These are phyloP conservation scores for Hemisphaericaspora xylofermentans DNA, from an alignment of 1,139 yeast species.

Conservation along the genomic window DNA sequence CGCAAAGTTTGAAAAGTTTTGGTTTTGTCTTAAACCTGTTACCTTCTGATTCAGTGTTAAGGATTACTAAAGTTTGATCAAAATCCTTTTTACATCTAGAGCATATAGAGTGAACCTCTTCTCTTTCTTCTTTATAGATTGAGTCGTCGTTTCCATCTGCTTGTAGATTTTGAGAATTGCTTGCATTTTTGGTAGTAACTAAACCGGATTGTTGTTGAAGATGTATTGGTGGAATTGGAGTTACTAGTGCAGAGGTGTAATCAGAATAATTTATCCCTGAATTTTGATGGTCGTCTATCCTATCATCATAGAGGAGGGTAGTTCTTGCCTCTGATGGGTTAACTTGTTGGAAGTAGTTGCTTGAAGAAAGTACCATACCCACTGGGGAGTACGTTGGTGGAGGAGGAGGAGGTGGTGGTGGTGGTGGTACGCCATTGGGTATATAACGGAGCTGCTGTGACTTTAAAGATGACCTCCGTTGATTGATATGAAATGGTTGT, in stretches of 20 bases:
- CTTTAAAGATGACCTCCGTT: background rate
- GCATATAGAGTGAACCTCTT: conserved; percentile 33
- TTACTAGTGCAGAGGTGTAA: conserved; percentile 27
- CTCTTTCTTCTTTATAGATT: conserved; percentile 11
- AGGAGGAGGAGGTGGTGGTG: background rate
- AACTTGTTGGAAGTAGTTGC: background rate
- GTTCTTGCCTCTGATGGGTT: background rate
- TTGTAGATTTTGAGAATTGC: background rate
- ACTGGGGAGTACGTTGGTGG: background rate
- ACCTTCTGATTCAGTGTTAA: conserved; percentile 24
- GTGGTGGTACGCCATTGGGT: conserved; percentile 1
- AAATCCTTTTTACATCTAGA: conserved; percentile 62
- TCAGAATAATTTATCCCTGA: conserved; percentile 11
- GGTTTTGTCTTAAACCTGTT: conserved; percentile 40
- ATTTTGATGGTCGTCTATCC: conserved; percentile 7
- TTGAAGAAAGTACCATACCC: background rate
- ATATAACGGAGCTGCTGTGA: conserved; percentile 3
- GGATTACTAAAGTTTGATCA: conserved; percentile 43
- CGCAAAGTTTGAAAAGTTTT: conserved; percentile 55
- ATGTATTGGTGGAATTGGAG: conserved; percentile 49
- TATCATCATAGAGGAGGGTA: background rate
- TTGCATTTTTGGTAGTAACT: background rate
- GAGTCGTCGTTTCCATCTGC: background rate
- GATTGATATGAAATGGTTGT: background rate
- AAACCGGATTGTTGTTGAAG: conserved; percentile 41